Evolutionary conservation across 768 basidiomycete species (phyloP).

Genomic region (Mrakia blollopis): DNA sequence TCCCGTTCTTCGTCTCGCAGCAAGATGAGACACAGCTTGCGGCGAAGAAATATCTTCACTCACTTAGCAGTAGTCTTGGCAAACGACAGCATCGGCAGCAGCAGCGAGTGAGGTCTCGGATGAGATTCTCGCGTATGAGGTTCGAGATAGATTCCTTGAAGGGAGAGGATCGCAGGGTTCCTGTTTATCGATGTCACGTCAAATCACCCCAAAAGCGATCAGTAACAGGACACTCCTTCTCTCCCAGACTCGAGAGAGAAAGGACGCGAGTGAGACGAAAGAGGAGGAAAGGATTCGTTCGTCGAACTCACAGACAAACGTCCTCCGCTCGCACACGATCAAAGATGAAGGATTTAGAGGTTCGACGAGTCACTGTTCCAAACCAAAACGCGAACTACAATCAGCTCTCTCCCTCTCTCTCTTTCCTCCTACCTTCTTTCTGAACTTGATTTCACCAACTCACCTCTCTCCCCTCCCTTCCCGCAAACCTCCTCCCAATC

Average conservation of each 20-base stretch:
- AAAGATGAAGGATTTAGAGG: background rate
- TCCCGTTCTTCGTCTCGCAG: background rate
- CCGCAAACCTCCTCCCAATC: background rate
- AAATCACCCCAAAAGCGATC: too few species aligned
- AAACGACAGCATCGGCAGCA: background rate
- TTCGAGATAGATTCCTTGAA: constrained; percentile 10
- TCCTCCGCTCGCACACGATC: background rate
- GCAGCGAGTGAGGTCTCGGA: background rate
- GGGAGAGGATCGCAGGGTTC: background rate
- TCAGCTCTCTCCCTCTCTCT: background rate
- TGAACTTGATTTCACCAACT: background rate
- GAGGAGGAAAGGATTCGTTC: too few species aligned
- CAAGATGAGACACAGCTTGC: too few species aligned
- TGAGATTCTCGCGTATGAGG: background rate
- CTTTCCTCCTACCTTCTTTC: background rate
- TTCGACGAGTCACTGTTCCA: background rate
- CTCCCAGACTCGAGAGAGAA: too few species aligned
- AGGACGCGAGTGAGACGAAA: too few species aligned
- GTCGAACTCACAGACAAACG: background rate
- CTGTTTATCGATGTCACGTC: too few species aligned
- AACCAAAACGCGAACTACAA: too few species aligned
- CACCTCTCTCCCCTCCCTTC: background rate
- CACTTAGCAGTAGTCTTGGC: background rate
- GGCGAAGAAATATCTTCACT: background rate
- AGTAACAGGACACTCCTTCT: too few species aligned